Evolutionary conservation across 2,329 filamentous ascomycete genomes (phyloP), one percentile per base, ranked within the genome.

Genomic region (Colletotrichum caudatum): DNA sequence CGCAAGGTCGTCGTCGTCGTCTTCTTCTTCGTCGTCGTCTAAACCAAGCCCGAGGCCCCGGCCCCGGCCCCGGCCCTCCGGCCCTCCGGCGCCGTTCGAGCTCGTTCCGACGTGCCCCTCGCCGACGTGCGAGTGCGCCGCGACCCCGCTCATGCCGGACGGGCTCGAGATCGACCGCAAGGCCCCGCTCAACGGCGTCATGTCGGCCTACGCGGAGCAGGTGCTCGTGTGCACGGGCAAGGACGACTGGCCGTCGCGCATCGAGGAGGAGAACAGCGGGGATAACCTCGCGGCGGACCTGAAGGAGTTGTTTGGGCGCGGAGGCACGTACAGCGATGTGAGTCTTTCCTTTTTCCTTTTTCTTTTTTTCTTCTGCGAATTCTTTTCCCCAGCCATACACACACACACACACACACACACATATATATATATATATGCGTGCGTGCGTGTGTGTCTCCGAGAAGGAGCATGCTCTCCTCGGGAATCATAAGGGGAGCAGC

Each of bases 221-320:
- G 88, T 98, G 4, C 81, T 98, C 12, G 86, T 98, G 18, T 95
- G 92, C 73, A 97, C 94, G 0, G 94, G 94, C 5, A 89, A 90
- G 72, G 83, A 87, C 39, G 93, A 97, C 82, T 98, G 95, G 95
- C 85, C 87, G 37, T 95, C 92, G 77, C 89, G 89, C 69, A 97
- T 98, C 73, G 94, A 97, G 79, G 91, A 97, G 57, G 94, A 97
- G 71, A 89, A 91, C 76, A 87, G 81, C 77, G 89, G 84, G 20
- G 87, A 90, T 75, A 91, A 91, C 75, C 80, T 95, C 23, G 90
- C 91, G 7, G 90, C 91, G 48, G 91, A 93, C 66, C 80, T 98
- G 70, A 95, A 93, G 79, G 86, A 88, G 75, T 78, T 93, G 46
- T 82, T 94, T 73, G 91, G 91, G 3, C 84, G 90, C 9, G 89